Evolutionary conservation across 2,329 filamentous ascomycete genomes (phyloP), one percentile per base, ranked within the genome.

Genomic region (Talaromyces sp.): DNA sequence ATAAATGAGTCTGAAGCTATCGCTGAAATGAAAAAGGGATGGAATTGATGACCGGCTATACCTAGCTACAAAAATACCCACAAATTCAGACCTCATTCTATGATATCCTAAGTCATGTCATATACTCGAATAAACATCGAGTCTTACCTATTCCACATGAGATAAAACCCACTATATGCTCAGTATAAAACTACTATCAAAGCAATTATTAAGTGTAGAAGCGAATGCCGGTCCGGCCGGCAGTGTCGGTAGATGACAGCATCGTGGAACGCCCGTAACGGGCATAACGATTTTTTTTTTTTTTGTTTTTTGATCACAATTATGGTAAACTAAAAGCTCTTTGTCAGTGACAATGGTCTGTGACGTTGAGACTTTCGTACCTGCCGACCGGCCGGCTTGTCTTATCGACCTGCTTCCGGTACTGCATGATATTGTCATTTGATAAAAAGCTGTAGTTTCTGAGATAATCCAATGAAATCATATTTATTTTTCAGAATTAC

Each of bases 381-480:
- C 25, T 51, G 47, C 47, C 47, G 47, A 25, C 49, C 49, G 49
- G 49, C 49, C 49, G 49, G 49, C 49, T 17, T 53, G 27, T 53
- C 15, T n/a, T 53, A 53, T 53, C 49, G 45, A 15, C 11, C 22
- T 49, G 22, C 5, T 49, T 49, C 13, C 11, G 22, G 22, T 49
- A 15, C 11, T 6, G n/a, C 22, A 2, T 17, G 8, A 31, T 4
- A 7, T 53, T 19, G 49, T 31, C 49, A 31, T 29, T 31, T n/a
- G 27, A 53, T 31, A 31, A 31, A 31, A 2, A n/a, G 27, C 6
- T 11, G 22, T 27, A 27, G 5, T 49, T 25, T 27, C 0, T 25
- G 11, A 19, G 10, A 11, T 2, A 2, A 19, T 43, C 1, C 2
- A 47, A 22, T 22, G 3, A 47, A 19, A 19, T 19, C 2, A 13